phyloP scores from a whole-genome alignment of 345 rosid genomes.

The Camelina neglecta region DNA sequence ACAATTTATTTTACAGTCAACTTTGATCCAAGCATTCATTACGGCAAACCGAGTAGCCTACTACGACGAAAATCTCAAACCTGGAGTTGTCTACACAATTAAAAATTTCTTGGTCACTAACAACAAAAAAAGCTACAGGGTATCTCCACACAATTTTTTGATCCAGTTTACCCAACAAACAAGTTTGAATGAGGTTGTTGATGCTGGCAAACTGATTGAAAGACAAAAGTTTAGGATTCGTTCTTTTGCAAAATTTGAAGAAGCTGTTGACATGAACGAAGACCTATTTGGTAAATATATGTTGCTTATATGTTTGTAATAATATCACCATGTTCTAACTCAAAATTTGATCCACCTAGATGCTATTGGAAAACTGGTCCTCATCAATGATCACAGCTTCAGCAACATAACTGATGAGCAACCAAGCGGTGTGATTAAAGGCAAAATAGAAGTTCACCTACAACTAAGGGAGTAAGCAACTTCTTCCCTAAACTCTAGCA shows the following conservation, averaged over 20 bases:
- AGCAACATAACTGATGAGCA: no score
- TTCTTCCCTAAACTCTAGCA: no score
- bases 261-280: background rate
- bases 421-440: no score
- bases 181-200: background rate
- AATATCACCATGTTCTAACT: no score
- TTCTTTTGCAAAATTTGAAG: background rate
- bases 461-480: no score
- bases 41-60: background rate
- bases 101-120: background rate
- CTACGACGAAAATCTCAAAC: background rate
- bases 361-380: no score
- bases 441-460: no score
- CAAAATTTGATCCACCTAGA: no score
- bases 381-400: no score
- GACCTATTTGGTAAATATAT: no score
- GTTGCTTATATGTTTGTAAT: no score
- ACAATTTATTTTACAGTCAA: background rate
- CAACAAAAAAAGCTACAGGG: background rate
- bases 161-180: background rate
- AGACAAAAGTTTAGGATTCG: background rate
- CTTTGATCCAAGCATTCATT: background rate
- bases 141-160: background rate
- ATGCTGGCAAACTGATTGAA: background rate
- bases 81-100: background rate